Conservation (phyloP, 2,329 filamentous ascomycete genomes). For the Apiospora arundinis region DNA sequence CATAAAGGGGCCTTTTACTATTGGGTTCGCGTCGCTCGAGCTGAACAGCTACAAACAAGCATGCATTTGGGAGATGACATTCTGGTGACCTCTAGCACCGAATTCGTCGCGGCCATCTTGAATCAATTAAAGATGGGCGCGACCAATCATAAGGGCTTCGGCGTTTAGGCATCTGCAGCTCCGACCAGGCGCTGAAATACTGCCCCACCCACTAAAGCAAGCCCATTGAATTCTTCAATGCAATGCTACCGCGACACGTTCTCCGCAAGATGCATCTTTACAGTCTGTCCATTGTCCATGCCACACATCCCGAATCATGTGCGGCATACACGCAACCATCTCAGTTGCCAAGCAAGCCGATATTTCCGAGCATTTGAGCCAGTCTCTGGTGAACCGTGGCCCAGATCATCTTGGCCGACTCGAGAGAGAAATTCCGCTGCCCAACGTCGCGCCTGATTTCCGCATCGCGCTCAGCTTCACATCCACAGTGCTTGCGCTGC, state of each 20-base stretch:
- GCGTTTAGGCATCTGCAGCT: neutral
- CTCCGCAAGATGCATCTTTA: neutral
- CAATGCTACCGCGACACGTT: neutral
- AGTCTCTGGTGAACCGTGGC: constrained; percentile 60
- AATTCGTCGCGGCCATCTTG: no score
- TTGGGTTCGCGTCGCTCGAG: no score
- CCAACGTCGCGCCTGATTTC: constrained; percentile 32
- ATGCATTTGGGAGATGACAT: no score
- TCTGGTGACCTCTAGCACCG: no score
- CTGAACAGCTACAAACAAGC: no score
- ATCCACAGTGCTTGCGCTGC: constrained; percentile 90
- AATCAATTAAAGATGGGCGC: no score
- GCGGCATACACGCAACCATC: constrained; percentile 64
- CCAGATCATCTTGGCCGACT: constrained; percentile 63
- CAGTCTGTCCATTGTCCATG: neutral
- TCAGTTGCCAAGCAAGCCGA: constrained; percentile 42
- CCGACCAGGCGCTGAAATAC: neutral
- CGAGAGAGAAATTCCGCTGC: constrained; percentile 33
- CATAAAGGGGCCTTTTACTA: no score
- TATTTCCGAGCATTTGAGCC: constrained; percentile 46
- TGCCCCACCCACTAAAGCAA: neutral
- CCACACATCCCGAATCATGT: constrained; percentile 50
- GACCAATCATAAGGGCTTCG: neutral
- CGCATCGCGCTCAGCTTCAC: constrained; percentile 62
- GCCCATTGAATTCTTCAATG: neutral